These are phyloP conservation scores for Talaromyces proteolyticus DNA, from an alignment of 495 filamentous ascomycete species.

Conservation along the genomic window DNA sequence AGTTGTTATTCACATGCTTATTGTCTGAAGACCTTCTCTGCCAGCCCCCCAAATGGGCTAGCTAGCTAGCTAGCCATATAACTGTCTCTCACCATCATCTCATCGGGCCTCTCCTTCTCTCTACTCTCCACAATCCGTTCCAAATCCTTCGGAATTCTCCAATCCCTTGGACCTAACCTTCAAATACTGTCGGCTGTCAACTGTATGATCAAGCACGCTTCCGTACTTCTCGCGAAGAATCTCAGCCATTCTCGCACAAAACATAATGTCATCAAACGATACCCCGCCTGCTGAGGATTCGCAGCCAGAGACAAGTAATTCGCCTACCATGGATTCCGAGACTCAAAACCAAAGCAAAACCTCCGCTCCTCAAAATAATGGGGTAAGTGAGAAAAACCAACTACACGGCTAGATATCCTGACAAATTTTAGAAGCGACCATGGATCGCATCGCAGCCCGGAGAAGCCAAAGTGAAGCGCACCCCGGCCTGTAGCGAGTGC, in stretches of 20 bases:
- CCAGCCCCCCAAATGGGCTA: neutral
- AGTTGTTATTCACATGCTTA: no score
- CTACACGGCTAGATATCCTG: no score
- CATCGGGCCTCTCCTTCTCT: neutral
- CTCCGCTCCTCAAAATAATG: no score
- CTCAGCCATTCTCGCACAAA: neutral
- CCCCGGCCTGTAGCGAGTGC: constrained; percentile 10
- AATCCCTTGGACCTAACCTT: neutral
- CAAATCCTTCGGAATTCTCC: neutral
- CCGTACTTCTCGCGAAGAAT: no score
- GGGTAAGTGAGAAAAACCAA: no score
- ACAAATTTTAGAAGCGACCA: neutral
- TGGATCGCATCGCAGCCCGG: neutral
- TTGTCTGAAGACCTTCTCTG: neutral
- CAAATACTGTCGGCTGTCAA: no score
- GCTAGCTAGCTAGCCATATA: neutral
- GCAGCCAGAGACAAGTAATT: neutral
- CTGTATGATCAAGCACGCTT: no score
- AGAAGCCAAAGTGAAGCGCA: neutral
- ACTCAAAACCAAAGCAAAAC: no score
- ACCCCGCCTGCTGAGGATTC: neutral
- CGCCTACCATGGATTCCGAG: no score
- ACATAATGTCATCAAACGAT: neutral
- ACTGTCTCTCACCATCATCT: neutral
- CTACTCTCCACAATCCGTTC: neutral